These are phyloP conservation scores for Pseudogymnoascus sp. DNA, from an alignment of 2,329 filamentous ascomycete species.

Conservation along the genomic window DNA sequence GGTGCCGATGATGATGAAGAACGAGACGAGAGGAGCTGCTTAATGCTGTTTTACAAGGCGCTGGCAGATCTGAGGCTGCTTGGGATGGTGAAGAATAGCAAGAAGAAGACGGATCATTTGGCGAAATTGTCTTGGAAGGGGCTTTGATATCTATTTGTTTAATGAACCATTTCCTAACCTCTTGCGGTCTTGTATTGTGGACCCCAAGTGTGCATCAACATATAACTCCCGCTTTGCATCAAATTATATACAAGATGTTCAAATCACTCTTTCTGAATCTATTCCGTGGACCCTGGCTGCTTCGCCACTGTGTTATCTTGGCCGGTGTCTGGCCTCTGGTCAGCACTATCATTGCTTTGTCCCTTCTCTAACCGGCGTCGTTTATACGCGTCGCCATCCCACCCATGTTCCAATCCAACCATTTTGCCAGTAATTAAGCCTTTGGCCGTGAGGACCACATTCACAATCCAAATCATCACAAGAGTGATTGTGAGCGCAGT, in stretches of 20 bases:
- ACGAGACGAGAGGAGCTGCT: conserved; percentile 46
- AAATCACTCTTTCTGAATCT: background rate
- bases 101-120: conserved; percentile 87
- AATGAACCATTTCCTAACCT: background rate
- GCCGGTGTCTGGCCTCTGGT: background rate
- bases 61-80: conserved; percentile 78
- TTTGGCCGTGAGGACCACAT: conserved; percentile 28
- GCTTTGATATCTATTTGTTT: conserved; percentile 37
- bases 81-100: conserved; percentile 81
- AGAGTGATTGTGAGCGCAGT: conserved; percentile 31
- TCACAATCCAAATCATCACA: conserved; percentile 29
- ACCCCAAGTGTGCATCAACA: background rate
- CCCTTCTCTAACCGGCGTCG: background rate
- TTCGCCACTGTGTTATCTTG: background rate
- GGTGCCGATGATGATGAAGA: conserved; percentile 29
- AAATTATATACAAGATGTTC: background rate
- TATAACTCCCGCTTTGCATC: background rate
- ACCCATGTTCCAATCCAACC: conserved; percentile 26
- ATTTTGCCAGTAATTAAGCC: conserved; percentile 27
- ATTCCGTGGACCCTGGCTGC: background rate
- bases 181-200: background rate
- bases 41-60: conserved; percentile 77
- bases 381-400: conserved; percentile 24
- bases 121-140: conserved; percentile 79
- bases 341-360: background rate